Conservation (phyloP, 148 eudicot species). For the Camellia sinensis region DNA sequence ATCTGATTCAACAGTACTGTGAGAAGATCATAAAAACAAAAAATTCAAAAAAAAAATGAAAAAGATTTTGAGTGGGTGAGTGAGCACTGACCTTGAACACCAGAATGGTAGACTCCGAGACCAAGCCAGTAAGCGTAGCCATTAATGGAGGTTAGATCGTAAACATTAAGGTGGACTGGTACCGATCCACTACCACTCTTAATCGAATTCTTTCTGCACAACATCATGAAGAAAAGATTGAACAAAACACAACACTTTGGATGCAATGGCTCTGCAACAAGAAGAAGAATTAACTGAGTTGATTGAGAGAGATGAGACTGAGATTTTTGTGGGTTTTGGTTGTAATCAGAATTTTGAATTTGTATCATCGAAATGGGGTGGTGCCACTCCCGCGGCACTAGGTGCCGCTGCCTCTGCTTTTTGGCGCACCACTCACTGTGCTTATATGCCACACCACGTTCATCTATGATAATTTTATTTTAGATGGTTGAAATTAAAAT, state of each 20-base stretch:
- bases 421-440: background rate
- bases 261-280: no score
- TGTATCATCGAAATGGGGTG: background rate
- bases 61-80: no score
- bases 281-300: no score
- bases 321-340: background rate
- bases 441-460: background rate
- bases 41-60: background rate
- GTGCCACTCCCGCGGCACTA: constrained; percentile 8
- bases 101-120: constrained; percentile 48
- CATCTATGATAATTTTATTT: background rate
- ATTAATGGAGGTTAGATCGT: constrained; percentile 44
- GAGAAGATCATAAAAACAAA: background rate
- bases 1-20: background rate
- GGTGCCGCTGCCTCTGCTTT: constrained; percentile 15
- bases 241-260: no score
- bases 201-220: constrained; percentile 29
- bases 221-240: constrained; percentile 13
- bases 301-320: no score
- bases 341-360: background rate
- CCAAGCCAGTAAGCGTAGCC: constrained; percentile 51
- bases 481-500: no score
- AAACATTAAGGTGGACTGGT: constrained; percentile 39
- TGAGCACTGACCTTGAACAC: constrained; percentile 36
- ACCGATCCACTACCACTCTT: constrained; percentile 30